Evolutionary conservation across 768 basidiomycete genomes (phyloP), one percentile per base, ranked within the genome.

Genomic region (Boletus tomentosulus): DNA sequence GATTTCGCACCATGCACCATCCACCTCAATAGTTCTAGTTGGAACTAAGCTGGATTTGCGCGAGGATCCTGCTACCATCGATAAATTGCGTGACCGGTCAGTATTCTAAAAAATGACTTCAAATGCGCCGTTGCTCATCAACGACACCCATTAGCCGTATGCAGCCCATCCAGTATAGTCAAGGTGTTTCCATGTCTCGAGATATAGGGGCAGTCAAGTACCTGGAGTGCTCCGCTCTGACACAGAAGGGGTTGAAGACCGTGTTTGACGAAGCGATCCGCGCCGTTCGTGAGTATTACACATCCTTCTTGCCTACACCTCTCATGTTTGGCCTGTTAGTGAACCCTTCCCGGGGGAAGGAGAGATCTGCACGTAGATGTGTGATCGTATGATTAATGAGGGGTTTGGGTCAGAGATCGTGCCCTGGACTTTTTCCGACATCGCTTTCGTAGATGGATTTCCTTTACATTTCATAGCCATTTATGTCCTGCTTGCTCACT

Each of bases 221-320:
- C 66, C 76, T 97, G 54, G 94, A 97, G 71, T 97, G 94, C 72
- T 96, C 93, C 28, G 93, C 95, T 33, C 76, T 96, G 66, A 98
- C 96, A 45, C 97, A 98, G 78, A 97, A 98, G 74, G 96, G 96
- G 15, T 76, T 99, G 68, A 99, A 99, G 83, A 95, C 89, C 54
- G 97, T 99, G 42, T 99, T 99, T 69, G 97, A 98, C 71, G 97
- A 98, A 73, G 97, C 97, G 41, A 98, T 99, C 65, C 85, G 97
- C 51, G 92, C 93, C 52, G 96, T 98, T 62, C 76, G 91, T 93
- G 71, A 83, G 91, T 87, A 34, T 35, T 49, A 12, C 6, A 41
- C 41, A 34, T 43, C 28, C 42, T 59, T 33, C 8, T 37, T 9
- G 28, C 44, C 48, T 50, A 33, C 35, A 30, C 50, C 39, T 46